These are phyloP conservation scores for Candida suzukii DNA, from an alignment of 805 yeast genomes.

Conservation along the genomic window DNA sequence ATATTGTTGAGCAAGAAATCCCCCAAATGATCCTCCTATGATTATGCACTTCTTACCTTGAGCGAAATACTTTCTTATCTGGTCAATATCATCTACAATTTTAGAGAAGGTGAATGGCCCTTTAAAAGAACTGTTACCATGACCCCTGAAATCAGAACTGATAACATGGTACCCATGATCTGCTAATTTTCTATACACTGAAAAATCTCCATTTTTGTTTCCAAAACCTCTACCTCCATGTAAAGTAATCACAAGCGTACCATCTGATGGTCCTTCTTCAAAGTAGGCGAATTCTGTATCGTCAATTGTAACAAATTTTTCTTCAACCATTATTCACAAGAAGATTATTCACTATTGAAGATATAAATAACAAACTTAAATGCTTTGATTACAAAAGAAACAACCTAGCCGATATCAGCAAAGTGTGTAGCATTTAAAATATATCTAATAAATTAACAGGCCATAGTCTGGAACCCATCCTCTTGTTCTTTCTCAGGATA, in stretches of 20 bases:
- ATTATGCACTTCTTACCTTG: slow-evolving; percentile 10
- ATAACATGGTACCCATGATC: slow-evolving; percentile 14
- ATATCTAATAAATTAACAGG: no score
- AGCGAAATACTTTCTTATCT: slow-evolving; percentile 8
- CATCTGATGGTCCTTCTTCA: slow-evolving; percentile 9
- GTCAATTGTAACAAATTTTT: slow-evolving; percentile 6
- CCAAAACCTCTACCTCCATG: slow-evolving; percentile 22
- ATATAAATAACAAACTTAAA: no score
- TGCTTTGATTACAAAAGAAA: no score
- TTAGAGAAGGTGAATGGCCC: slow-evolving; percentile 16
- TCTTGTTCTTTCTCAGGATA: no score
- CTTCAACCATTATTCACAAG: neutral
- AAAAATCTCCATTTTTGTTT: slow-evolving; percentile 13
- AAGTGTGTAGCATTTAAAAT: no score
- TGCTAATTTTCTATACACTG: slow-evolving; percentile 13
- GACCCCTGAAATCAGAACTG: slow-evolving; percentile 19
- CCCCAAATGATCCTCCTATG: slow-evolving; percentile 20
- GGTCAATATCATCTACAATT: slow-evolving; percentile 18
- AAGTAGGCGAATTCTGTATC: slow-evolving; percentile 13
- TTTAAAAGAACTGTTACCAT: slow-evolving; percentile 14
- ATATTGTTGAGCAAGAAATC: slow-evolving; percentile 19
- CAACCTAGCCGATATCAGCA: no score
- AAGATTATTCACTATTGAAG: no score
- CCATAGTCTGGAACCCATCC: no score
- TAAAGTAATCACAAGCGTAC: slow-evolving; percentile 13